Percentiles rank a stretch among this genome's conserved stretches.
Conservation (phyloP, 1,284 basidiomycete genomes). For the Stereum hirsutum region DNA sequence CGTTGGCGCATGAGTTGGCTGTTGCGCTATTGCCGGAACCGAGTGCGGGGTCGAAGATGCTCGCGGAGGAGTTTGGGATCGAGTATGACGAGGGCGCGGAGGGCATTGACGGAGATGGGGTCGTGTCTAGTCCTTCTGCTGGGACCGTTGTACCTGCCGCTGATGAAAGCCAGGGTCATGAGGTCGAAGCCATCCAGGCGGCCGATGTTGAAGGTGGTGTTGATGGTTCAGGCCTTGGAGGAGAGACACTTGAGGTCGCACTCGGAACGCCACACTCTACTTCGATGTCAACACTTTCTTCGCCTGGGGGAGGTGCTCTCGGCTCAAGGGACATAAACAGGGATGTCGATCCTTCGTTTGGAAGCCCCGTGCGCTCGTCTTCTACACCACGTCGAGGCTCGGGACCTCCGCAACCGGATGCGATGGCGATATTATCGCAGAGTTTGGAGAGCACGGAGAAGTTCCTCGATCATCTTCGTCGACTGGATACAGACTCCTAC, state of each 20-base stretch:
- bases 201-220: background rate
- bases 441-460: conserved; percentile 70
- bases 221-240: conserved; percentile 17
- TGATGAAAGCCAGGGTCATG: conserved; percentile 6
- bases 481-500: conserved; percentile 45
- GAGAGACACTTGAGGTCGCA: background rate
- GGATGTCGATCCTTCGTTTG: conserved; percentile 35
- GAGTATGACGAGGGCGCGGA: conserved; percentile 81
- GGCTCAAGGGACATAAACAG: background rate
- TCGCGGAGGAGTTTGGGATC: conserved; percentile 79
- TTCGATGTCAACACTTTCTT: background rate
- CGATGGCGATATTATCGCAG: conserved; percentile 60
- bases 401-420: conserved; percentile 35
- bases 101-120: conserved; percentile 59
- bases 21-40: conserved; percentile 79
- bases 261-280: background rate
- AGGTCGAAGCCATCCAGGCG: background rate
- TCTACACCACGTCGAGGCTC: conserved; percentile 24
- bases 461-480: conserved; percentile 62
- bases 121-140: too few relatives aligned
- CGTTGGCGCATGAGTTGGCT: conserved; percentile 75
- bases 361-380: conserved; percentile 24
- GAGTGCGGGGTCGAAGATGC: conserved; percentile 56
- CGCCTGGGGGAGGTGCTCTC: background rate
- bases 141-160: conserved; percentile 8